Base-by-base conservation (phyloP, 2,329 filamentous ascomycete species). In the Plenodomus lindquistii region DNA sequence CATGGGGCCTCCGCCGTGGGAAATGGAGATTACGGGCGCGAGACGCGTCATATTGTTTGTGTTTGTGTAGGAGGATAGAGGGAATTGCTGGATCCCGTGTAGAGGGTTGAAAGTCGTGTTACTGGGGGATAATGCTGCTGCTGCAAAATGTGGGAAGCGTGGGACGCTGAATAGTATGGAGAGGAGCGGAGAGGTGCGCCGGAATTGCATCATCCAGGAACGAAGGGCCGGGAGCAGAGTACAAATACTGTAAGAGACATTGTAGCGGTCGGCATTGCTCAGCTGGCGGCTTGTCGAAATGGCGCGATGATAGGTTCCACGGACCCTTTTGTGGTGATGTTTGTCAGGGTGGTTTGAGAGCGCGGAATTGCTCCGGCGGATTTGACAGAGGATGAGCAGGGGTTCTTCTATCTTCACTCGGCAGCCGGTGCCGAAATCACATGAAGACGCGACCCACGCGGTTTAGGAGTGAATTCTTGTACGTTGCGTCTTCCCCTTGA, bases 1-100 rank as follows among this genome's bases (percentile, higher is more conserved):
- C 75, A 85, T 74, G 2, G 83, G 83, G 1, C 83, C 73, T 20
- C 73, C 72, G 48, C 73, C 73, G 48, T 75, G 73, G 2, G 73
- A 73, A 42, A 75, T 54, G 40, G 65, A 63, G 18, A 75, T 62
- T 7, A 75, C 73, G 10, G 72, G 70, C 1, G 73, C 73, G 41
- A 67, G 63, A 16, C 65, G 67, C 15, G 68, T 57, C 67, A 69
- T 70, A 42, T 65, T 62, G 22, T 10, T 10, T 24, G 48, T n/a
- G 39, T 35, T 37, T 15, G 48, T 46, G 41, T 58, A 63, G 1
- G 57, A 65, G 0, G 59, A 60, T 3, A 63, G 46, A 9, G 55
- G 55, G n/a, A 62, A 60, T 36, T 69, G 61, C 34, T 69, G 66
- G 37, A 69, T 50, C 21, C 49, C 44, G 20, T 48, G 46, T 3